Conservation (phyloP, 148 eudicot species). For the Polygonum aviculare region DNA sequence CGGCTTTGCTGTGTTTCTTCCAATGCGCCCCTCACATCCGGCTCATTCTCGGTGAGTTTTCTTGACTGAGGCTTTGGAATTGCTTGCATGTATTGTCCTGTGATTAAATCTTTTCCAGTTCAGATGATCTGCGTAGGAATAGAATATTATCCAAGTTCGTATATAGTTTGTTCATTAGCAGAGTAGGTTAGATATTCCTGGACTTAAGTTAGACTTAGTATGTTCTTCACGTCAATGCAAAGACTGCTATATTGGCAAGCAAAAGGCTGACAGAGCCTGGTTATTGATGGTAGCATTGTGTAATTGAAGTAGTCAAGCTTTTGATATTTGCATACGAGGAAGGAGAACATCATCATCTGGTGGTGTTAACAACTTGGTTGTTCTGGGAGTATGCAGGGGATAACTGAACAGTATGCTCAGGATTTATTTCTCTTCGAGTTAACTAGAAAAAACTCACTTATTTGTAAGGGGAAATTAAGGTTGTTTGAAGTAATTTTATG, state of each 20-base stretch:
- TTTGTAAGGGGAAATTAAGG: neutral
- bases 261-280: neutral
- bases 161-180: neutral
- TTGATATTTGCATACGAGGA: neutral
- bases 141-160: neutral
- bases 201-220: neutral
- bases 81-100: neutral
- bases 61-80: neutral
- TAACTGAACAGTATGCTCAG: neutral
- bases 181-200: neutral
- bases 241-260: neutral
- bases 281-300: neutral
- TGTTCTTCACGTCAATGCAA: neutral
- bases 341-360: neutral
- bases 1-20: conserved; percentile 11
- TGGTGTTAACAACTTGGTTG: neutral
- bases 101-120: neutral
- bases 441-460: neutral
- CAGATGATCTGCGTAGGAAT: neutral
- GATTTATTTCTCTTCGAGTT: neutral
- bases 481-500: neutral
- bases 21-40: neutral
- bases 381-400: neutral
- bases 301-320: neutral
- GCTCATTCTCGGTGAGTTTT: conserved; percentile 14